These are phyloP conservation scores for Ambispora gerdemannii DNA, from an alignment of 192 early-diverging fungal species.

Conservation along the genomic window DNA sequence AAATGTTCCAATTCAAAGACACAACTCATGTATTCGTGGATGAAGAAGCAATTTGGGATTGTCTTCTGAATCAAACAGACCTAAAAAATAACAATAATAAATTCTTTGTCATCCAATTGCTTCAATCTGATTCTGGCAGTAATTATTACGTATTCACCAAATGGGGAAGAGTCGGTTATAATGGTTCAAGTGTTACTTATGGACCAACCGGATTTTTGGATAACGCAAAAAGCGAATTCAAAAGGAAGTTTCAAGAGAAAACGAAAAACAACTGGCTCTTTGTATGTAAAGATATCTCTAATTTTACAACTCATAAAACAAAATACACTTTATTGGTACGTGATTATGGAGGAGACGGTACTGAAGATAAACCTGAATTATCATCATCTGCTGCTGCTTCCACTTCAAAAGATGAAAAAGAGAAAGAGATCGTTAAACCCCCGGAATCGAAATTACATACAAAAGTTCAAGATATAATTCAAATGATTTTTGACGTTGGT, in stretches of 20 bases:
- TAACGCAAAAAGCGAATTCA: slow-evolving; percentile 50
- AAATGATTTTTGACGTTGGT: slow-evolving; percentile 66
- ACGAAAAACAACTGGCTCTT: slow-evolving; percentile 66
- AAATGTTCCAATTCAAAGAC: not conserved
- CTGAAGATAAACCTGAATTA: slow-evolving; percentile 21
- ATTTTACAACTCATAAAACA: slow-evolving; percentile 17
- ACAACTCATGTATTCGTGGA: slow-evolving; percentile 35
- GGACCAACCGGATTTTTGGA: slow-evolving; percentile 29
- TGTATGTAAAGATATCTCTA: not conserved
- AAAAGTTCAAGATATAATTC: slow-evolving; percentile 57
- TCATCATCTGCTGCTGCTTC: slow-evolving; percentile 16
- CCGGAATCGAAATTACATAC: slow-evolving; percentile 45
- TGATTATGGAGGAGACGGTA: slow-evolving; percentile 58
- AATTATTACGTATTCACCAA: slow-evolving; percentile 57
- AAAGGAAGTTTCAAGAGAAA: slow-evolving; percentile 63
- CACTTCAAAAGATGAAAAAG: slow-evolving; percentile 3
- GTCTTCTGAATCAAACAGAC: slow-evolving; percentile 68
- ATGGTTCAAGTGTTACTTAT: slow-evolving; percentile 48
- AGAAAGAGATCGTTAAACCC: slow-evolving; percentile 32
- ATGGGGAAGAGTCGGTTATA: slow-evolving; percentile 72
- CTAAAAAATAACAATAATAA: slow-evolving; percentile 70
- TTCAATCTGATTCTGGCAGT: slow-evolving; percentile 27
- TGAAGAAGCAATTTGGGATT: slow-evolving; percentile 47
- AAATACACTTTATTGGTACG: slow-evolving; percentile 66
- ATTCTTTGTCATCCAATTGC: slow-evolving; percentile 67